A percentile compares a stretch with the other conserved stretches of the same genome.
These are phyloP conservation scores for Cladorrhinum sp. DNA, from an alignment of 2,329 filamentous ascomycete genomes.

Conservation along the genomic window DNA sequence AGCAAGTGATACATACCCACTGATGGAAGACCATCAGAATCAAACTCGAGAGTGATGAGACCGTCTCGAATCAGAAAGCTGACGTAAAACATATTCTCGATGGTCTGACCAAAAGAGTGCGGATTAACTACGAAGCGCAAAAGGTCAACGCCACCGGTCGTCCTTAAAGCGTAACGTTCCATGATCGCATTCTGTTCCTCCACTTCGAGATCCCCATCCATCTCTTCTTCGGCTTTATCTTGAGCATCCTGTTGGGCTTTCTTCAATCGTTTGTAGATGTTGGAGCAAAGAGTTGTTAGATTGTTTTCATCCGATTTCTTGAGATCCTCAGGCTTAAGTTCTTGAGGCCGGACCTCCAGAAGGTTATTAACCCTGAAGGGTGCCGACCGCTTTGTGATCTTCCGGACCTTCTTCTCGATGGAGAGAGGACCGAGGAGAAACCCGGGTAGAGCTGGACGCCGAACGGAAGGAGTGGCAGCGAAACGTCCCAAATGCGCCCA, in stretches of 20 bases:
- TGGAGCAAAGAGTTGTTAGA: constrained; percentile 72
- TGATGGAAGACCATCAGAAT: constrained; percentile 72
- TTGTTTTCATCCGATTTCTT: constrained; percentile 74
- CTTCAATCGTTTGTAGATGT: constrained; percentile 64
- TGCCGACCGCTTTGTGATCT: constrained; percentile 66
- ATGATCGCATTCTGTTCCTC: constrained; percentile 53
- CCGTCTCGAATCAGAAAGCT: constrained; percentile 92
- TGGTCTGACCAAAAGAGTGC: constrained; percentile 83
- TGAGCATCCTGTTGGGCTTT: constrained; percentile 47
- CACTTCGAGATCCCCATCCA: constrained; percentile 38
- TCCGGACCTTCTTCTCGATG: constrained; percentile 78
- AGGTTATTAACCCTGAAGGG: constrained; percentile 66
- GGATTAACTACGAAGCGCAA: constrained; percentile 91
- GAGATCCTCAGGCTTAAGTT: constrained; percentile 71
- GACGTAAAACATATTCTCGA: constrained; percentile 96
- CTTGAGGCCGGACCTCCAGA: constrained; percentile 71
- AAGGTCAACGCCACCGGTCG: constrained; percentile 69
- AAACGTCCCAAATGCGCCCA: constrained; percentile 81
- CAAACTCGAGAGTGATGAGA: constrained; percentile 67
- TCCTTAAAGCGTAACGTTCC: constrained; percentile 62
- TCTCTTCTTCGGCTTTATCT: constrained; percentile 38
- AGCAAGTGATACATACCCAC: constrained; percentile 59
- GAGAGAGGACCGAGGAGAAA: constrained; percentile 88
- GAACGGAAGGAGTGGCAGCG: constrained; percentile 70
- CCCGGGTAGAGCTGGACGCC: constrained; percentile 72